Evolutionary conservation across 768 basidiomycete genomes (phyloP), one percentile per base, ranked within the genome.

Genomic region (Rhodotorula diobovata): DNA sequence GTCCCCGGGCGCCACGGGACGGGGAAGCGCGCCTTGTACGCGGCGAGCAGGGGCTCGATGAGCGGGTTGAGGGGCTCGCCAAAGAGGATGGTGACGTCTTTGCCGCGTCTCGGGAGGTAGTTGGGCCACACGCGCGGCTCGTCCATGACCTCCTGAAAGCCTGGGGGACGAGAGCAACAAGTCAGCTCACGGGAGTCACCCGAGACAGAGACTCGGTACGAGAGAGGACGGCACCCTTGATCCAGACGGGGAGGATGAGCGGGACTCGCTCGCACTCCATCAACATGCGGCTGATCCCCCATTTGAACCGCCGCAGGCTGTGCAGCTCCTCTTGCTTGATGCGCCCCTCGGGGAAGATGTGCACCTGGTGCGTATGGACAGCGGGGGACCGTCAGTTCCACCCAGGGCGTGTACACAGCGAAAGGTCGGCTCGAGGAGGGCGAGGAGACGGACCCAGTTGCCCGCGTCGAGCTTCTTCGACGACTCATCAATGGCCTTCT

Each of bases 61-160:
- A 32, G 25, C 0, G 81, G 68, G 34, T 85, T 83, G 59, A 94
- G 81, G 2, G 92, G 91, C 51, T 86, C 81, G 32, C 93, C 94
- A 76, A 95, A 89, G 0, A 90, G 88, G 63, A 97, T 84, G 75
- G 86, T 86, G 46, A 96, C 83, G 46, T 82, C 82, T 21, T 79
- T 86, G 82, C 71, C 90, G 84, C 43, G 84, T 79, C 70, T 86
- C 83, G 51, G 94, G 87, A 75, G 89, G 67, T 79, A 85, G 88
- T 84, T 85, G 7, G 92, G 93, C 76, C 86, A 88, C 4, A 82
- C 76, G 30, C 93, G 87, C 41, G 88, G 86, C 80, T 92, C 93
- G 54, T 91, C 90, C 93, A 98, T 94, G 28, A 96, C 82, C 72
- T 86, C 83, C 77, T 98, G 90, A 74, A 94, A 96, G 8, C 88